Evolutionary conservation across 2,329 filamentous ascomycete genomes (phyloP).

Genomic region (Cercospora nicotianae): DNA sequence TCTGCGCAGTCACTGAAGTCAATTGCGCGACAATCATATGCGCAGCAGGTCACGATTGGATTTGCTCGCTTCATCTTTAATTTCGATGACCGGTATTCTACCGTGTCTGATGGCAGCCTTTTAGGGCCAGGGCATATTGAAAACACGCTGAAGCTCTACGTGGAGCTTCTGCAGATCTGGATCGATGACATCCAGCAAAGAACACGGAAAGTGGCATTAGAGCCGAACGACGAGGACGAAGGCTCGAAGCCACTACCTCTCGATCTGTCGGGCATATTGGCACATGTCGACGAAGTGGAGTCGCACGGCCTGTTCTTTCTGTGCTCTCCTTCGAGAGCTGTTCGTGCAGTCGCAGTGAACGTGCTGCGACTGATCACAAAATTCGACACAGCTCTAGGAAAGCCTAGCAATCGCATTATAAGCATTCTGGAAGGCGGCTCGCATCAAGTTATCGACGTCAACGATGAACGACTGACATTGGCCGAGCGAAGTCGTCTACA

Average conservation of each 20-base stretch:
- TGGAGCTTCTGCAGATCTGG: constrained; percentile 94
- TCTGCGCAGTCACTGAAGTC: constrained; percentile 92
- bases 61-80: constrained; percentile 98
- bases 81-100: constrained; percentile 95
- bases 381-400: constrained; percentile 85
- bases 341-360: constrained; percentile 86
- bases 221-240: constrained; percentile 61
- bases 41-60: constrained; percentile 92
- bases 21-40: constrained; percentile 88
- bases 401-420: constrained; percentile 75
- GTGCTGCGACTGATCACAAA: constrained; percentile 90
- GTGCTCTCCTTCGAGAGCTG: constrained; percentile 89
- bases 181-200: constrained; percentile 93
- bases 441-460: constrained; percentile 83
- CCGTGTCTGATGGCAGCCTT: constrained; percentile 97
- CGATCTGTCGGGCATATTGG: constrained; percentile 83
- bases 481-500: constrained; percentile 91
- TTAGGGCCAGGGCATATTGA: constrained; percentile 92
- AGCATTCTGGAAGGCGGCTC: constrained; percentile 90
- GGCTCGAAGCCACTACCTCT: constrained; percentile 46
- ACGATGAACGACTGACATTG: constrained; percentile 85
- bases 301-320: constrained; percentile 96
- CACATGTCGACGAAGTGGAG: constrained; percentile 94
- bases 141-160: constrained; percentile 86
- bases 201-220: constrained; percentile 68